Conservation (phyloP, 805 yeast genomes). For the Lipomyces sp. region DNA sequence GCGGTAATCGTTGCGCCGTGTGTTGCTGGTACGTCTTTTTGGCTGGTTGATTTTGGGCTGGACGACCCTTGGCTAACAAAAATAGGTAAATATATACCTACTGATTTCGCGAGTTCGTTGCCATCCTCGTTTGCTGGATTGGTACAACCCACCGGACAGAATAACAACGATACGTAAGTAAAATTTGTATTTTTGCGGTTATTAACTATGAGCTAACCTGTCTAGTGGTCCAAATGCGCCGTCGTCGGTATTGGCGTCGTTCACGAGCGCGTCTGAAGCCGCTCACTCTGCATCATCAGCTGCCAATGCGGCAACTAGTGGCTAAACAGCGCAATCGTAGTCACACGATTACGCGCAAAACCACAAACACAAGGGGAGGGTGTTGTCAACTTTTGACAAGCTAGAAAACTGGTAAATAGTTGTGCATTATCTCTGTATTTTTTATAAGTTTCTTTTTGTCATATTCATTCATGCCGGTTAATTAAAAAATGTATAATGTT, state of each 20-base stretch:
- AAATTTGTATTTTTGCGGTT: not conserved
- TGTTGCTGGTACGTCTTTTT: slow-evolving; percentile 61
- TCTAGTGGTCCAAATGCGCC: slow-evolving; percentile 53
- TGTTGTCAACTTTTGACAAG: not conserved
- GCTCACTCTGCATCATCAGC: slow-evolving; percentile 23
- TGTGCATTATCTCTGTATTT: not conserved
- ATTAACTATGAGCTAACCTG: not conserved
- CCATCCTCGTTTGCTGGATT: slow-evolving; percentile 55
- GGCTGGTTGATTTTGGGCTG: not conserved
- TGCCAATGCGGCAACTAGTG: not conserved
- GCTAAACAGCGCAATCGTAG: not conserved
- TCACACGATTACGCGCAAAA: not conserved
- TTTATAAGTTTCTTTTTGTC: not conserved
- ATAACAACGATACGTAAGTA: slow-evolving; percentile 76
- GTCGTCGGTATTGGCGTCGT: slow-evolving; percentile 53
- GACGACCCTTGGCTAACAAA: not conserved
- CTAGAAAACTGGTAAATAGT: not conserved
- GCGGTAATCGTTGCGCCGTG: slow-evolving; percentile 91
- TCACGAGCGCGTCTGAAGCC: slow-evolving; percentile 27
- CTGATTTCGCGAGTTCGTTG: slow-evolving; percentile 45
- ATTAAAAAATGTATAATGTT: not conserved
- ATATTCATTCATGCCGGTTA: slow-evolving; percentile 2
- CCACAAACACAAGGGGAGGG: not conserved
- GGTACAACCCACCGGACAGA: slow-evolving; percentile 84
- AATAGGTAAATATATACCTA: slow-evolving; percentile 34